These are phyloP conservation scores for Penicillium sp. DNA, from an alignment of 2,329 filamentous ascomycete genomes.

Conservation along the genomic window DNA sequence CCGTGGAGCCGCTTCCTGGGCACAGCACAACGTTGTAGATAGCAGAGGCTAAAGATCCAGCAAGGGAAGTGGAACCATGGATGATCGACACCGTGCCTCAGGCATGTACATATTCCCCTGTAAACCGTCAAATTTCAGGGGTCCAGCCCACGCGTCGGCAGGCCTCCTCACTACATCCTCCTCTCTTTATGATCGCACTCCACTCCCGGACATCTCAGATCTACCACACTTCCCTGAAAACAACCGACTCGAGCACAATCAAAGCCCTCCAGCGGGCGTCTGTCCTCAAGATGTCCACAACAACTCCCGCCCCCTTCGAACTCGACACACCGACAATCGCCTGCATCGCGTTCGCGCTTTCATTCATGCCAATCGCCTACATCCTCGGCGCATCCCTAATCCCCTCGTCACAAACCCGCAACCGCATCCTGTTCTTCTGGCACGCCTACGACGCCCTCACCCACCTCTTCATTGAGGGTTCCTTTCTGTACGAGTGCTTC, in stretches of 20 bases:
- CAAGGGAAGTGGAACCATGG: neutral
- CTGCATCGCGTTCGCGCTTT: slow-evolving; percentile 60
- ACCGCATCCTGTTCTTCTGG: slow-evolving; percentile 88
- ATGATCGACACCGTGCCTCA: neutral
- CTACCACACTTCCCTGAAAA: too few species aligned
- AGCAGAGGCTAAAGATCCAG: too few species aligned
- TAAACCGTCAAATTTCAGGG: neutral
- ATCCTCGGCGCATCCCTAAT: slow-evolving; percentile 55
- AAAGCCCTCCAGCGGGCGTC: too few species aligned
- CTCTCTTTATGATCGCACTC: neutral
- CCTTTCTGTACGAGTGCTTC: slow-evolving; percentile 93
- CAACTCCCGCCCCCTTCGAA: slow-evolving; percentile 36
- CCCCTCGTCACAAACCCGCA: slow-evolving; percentile 58
- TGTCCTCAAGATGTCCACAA: slow-evolving; percentile 19
- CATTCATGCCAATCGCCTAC: slow-evolving; percentile 60
- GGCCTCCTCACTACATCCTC: neutral
- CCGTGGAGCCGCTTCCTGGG: too few species aligned
- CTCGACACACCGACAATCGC: slow-evolving; percentile 55
- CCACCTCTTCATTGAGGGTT: slow-evolving; percentile 88
- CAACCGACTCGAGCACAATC: too few species aligned
- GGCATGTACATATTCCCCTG: too few species aligned
- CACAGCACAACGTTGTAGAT: too few species aligned
- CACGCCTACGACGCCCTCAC: slow-evolving; percentile 91
- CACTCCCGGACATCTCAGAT: too few species aligned
- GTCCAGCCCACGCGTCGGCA: neutral